These are phyloP conservation scores for Brasenia schreberi DNA, from an alignment of 164 flowering plant species.

Conservation along the genomic window DNA sequence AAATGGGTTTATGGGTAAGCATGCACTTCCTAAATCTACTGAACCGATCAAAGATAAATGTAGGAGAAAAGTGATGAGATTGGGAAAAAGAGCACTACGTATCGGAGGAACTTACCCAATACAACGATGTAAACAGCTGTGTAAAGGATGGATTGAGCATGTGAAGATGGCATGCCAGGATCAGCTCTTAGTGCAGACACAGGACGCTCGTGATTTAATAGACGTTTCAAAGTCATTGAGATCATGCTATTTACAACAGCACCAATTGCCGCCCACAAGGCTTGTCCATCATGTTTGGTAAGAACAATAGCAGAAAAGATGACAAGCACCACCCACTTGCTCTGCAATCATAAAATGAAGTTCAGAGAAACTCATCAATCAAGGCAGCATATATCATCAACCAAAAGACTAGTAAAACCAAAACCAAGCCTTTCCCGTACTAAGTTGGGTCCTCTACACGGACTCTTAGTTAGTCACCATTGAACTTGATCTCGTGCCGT, in stretches of 20 bases:
- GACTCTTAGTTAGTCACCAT: too few relatives aligned
- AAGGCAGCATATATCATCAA: too few relatives aligned
- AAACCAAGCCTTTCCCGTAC: too few relatives aligned
- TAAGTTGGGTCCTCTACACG: too few relatives aligned
- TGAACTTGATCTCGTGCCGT: too few relatives aligned
- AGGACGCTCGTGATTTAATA: conserved; percentile 70
- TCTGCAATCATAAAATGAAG: conserved; percentile 29
- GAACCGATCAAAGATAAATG: too few relatives aligned
- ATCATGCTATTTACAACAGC: conserved; percentile 42
- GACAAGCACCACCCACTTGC: conserved; percentile 79
- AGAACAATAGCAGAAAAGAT: conserved; percentile 37
- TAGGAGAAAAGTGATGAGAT: too few relatives aligned
- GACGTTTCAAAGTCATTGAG: conserved; percentile 39
- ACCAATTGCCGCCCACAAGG: conserved; percentile 66
- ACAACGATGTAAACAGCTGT: conserved; percentile 19
- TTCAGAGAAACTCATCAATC: too few relatives aligned
- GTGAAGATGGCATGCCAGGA: conserved; percentile 94
- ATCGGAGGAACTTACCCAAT: conserved; percentile 31
- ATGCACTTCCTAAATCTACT: too few relatives aligned
- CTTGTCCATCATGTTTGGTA: conserved; percentile 67
- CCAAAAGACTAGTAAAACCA: too few relatives aligned
- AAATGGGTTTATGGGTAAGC: too few relatives aligned
- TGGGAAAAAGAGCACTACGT: too few relatives aligned
- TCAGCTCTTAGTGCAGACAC: conserved; percentile 31
- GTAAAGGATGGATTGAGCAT: conserved; percentile 68